Percentiles rank a stretch among this genome's conserved stretches.
Evolutionary conservation across 2,329 filamentous ascomycete genomes (phyloP).

Genomic region (Colletotrichum tropicicola): DNA sequence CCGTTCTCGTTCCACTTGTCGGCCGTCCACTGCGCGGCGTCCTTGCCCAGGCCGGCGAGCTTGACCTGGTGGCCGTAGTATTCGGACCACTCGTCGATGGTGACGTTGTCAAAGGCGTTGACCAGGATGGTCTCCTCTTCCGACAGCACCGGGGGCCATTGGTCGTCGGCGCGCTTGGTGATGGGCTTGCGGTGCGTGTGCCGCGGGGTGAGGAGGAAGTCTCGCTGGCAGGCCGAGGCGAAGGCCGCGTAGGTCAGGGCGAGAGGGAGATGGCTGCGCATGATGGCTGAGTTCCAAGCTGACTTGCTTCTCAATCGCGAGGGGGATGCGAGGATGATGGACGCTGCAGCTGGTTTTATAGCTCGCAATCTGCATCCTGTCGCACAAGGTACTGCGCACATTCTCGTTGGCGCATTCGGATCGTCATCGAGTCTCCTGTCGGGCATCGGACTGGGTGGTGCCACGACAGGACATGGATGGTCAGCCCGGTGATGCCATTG

Average conservation of each 20-base stretch:
- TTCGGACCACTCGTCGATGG: constrained; percentile 47
- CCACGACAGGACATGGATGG: neutral
- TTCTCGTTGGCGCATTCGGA: neutral
- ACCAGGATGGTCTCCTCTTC: constrained; percentile 43
- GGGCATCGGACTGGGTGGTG: neutral
- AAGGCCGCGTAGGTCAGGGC: constrained; percentile 34
- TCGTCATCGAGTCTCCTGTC: neutral
- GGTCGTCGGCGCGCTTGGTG: constrained; percentile 40
- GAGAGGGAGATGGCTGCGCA: constrained; percentile 14
- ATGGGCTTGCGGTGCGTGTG: constrained; percentile 44
- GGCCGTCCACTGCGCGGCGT: constrained; percentile 48
- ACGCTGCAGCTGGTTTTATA: constrained; percentile 2
- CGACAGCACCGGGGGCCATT: constrained; percentile 44
- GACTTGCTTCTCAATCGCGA: neutral
- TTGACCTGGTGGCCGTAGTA: constrained; percentile 51
- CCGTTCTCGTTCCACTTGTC: constrained; percentile 47
- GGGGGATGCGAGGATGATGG: neutral
- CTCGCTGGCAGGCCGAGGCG: constrained; percentile 40
- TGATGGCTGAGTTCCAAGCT: neutral
- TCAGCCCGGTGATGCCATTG: constrained; percentile 14
- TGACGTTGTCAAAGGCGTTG: constrained; percentile 48
- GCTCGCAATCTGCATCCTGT: neutral
- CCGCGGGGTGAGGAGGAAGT: constrained; percentile 36
- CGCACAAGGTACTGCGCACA: neutral
- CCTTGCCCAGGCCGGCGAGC: constrained; percentile 45